Base-by-base conservation (phyloP, 208 protist genomes). In the Acanthamoeba triangularis region DNA sequence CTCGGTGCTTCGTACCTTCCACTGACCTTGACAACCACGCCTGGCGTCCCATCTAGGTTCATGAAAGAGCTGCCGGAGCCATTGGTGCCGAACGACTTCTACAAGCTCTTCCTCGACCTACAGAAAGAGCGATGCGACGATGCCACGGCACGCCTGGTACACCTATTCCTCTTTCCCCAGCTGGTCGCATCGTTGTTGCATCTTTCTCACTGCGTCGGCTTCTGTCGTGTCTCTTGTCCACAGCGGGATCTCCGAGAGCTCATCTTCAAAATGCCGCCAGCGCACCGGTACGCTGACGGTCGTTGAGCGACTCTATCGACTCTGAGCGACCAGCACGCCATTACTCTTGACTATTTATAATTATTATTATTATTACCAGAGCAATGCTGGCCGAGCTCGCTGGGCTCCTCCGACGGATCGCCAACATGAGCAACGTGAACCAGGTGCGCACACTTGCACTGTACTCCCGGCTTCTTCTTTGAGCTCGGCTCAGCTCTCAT, bases 21-120 rank as follows among this genome's bases (percentile, higher is more conserved):
- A n/a, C n/a, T 18, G 0, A 8, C 16, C 23, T n/a, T 87, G 33
- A 3, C 8, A 37, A 18, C 6, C 37, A 30, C 18, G 11, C 25
- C 28, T 61, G 20, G 47, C 18, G 6, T 11, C 41, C 20, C 56
- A n/a, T 54, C 23, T n/a, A 87, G 78, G 59, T 92, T 92, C 85
- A 74, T 92, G 85, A 92, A 92, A n/a, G 85, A 92, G 41, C 35
- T 92, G 30, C 85, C 85, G 56, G 85, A 92, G 23, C 85, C 85
- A n/a, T 56, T 92, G 59, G 63, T 92, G 7, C 85, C 85, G 11
- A 54, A 65, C 59, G 33, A 44, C 59, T 74, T 92, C 37, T 92
- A 92, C 61, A 92, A 92, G 52, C 85, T 49, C 28, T 92, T 92
- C 61, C 18, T 92, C 61, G 30, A 92, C 59, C 44, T 87, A 11